Evolutionary conservation across 2,329 filamentous ascomycete genomes (phyloP).

Genomic region (Curvularia spicifera): DNA sequence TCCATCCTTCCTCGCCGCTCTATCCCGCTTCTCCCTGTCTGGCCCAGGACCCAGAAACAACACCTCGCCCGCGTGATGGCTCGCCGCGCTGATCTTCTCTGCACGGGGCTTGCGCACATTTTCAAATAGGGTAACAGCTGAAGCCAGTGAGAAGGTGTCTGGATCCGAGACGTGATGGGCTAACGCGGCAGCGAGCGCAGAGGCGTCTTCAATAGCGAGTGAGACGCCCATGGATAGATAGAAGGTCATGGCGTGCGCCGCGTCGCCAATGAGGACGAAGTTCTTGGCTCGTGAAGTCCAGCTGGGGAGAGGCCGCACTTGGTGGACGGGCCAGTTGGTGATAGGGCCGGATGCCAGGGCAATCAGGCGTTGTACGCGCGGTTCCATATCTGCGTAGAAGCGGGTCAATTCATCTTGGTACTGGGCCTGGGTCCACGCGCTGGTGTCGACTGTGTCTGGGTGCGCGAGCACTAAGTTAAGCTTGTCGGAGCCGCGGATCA

Average conservation of each 20-base stretch:
- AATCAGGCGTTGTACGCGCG: neutral
- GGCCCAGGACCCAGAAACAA: neutral
- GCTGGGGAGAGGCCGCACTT: neutral
- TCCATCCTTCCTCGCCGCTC: neutral
- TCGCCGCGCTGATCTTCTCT: neutral
- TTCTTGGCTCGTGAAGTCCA: neutral
- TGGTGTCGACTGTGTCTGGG: neutral
- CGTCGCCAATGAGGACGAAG: neutral
- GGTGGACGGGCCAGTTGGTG: neutral
- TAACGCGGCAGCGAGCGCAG: neutral
- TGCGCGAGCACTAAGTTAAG: neutral
- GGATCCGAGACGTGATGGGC: neutral
- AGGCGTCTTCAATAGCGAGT: neutral
- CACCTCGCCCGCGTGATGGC: neutral
- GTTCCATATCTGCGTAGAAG: neutral
- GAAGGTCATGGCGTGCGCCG: neutral
- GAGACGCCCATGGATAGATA: slow-evolving; percentile 1
- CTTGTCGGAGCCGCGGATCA: neutral
- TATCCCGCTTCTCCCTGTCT: neutral
- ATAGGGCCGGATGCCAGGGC: neutral
- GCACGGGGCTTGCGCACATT: neutral
- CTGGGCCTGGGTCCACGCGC: neutral
- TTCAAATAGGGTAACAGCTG: neutral
- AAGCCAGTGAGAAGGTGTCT: neutral
- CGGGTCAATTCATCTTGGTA: neutral